Percentiles rank a stretch among this genome's conserved stretches.
phyloP scores from a whole-genome alignment of 768 basidiomycete genomes.

The Hericium rajendrae region DNA sequence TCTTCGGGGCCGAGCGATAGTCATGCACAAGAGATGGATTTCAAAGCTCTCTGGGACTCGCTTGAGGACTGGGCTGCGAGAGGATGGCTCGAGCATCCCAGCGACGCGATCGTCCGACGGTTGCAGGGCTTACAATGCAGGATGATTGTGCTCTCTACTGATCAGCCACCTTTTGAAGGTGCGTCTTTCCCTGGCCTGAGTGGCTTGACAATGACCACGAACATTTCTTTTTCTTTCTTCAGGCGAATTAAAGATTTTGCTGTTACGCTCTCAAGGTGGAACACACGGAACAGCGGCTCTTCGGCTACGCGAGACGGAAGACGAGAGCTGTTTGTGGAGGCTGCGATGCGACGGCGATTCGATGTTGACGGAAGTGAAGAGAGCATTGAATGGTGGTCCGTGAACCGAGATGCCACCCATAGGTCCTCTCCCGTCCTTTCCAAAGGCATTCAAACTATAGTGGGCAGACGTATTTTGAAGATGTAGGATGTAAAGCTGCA shows the following conservation, averaged over 20 bases:
- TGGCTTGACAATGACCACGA: background rate
- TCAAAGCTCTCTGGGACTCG: slow-evolving; percentile 49
- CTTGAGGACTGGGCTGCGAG: slow-evolving; percentile 33
- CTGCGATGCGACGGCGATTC: slow-evolving; percentile 42
- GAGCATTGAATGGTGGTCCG: slow-evolving; percentile 20
- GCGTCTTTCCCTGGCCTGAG: slow-evolving; percentile 11
- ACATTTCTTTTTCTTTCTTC: slow-evolving; percentile 1
- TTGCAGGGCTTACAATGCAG: slow-evolving; percentile 39
- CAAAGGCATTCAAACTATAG: too few species aligned
- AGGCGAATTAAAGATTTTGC: slow-evolving; percentile 63
- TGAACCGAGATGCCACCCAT: too few species aligned
- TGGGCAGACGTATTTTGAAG: too few species aligned
- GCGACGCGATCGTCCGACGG: slow-evolving; percentile 43
- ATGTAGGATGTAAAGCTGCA: too few species aligned
- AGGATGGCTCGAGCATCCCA: slow-evolving; percentile 59
- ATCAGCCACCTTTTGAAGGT: slow-evolving; percentile 56
- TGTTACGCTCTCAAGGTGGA: slow-evolving; percentile 20
- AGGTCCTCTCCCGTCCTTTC: too few species aligned
- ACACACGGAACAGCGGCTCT: slow-evolving; percentile 28
- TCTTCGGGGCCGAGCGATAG: slow-evolving; percentile 5
- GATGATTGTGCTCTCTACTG: slow-evolving; percentile 42
- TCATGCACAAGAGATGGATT: slow-evolving; percentile 25
- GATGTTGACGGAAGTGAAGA: slow-evolving; percentile 37
- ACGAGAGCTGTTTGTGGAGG: slow-evolving; percentile 66
- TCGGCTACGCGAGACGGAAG: slow-evolving; percentile 46